A percentile compares a stretch with the other conserved stretches of the same genome.
Evolutionary conservation across 257 asterid species (phyloP).

Genomic region (Lycium barbarum): DNA sequence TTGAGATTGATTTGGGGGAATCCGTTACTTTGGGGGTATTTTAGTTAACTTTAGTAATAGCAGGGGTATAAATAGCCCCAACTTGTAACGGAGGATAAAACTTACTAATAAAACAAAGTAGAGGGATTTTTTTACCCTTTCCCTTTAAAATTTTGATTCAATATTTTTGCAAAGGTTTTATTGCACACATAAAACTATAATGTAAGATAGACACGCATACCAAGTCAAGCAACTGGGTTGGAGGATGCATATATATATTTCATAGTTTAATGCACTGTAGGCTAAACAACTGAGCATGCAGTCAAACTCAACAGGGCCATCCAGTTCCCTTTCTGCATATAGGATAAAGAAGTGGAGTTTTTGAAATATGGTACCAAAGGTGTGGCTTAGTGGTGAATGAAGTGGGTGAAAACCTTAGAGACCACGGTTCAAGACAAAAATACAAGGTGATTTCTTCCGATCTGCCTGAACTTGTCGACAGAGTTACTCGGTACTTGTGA

Average conservation of each 20-base stretch:
- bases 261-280: background rate
- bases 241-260: conserved; percentile 16
- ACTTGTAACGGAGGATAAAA: no score
- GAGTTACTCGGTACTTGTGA: background rate
- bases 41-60: no score
- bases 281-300: background rate
- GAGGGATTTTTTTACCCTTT: no score
- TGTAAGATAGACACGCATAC: background rate
- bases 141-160: background rate
- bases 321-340: background rate
- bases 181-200: background rate
- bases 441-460: background rate
- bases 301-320: background rate
- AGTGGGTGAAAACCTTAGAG: background rate
- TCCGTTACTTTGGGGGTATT: no score
- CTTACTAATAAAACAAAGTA: no score
- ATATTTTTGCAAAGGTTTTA: conserved; percentile 18
- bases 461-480: background rate
- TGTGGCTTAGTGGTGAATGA: background rate
- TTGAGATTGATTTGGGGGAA: no score
- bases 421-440: background rate
- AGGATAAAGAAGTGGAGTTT: background rate
- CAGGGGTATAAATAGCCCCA: no score
- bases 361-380: conserved; percentile 16
- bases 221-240: background rate